Base-by-base conservation (phyloP, 2,329 filamentous ascomycete species). In the Trichoderma sp. region DNA sequence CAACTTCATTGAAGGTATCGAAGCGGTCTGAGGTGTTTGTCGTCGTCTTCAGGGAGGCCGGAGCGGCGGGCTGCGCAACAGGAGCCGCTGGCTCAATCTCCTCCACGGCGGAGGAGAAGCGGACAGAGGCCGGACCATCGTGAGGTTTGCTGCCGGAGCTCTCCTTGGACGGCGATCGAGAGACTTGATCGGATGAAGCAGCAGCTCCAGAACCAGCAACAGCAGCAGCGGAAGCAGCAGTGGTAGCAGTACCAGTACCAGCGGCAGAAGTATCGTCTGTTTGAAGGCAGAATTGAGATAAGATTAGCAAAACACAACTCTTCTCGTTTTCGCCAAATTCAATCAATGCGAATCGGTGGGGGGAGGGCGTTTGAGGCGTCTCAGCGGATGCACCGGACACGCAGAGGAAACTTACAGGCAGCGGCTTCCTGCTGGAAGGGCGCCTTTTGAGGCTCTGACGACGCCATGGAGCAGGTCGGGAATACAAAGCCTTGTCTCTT, bases 61-160 rank as follows among this genome's bases (percentile, higher is more conserved):
- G 73, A 69, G 77, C 76, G 73, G 80, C 77, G 65, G 80, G 78
- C 6, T 89, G 87, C 72, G 88, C 84, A 39, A 73, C 39, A 43
- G 36, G 36, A 43, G 36, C 28, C 26, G 47, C 71, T 15, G 82
- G 81, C 15, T 79, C 77, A 76, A 94, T 93, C 80, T 94, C 91
- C 78, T 94, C 86, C 73, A 91, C 88, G 73, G 88, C 85, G 32
- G 91, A 89, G 69, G 91, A 90, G 80, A 94, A 95, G 72, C 92
- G 91, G 69, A 94, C 92, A 72, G 88, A 84, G 71, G 85, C 84
- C 70, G 79, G 78, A 72, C 81, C 71, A 39, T 73, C 59, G 55
- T 68, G 71, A 62, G 66, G 59, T 58, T 74, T 72, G 77, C 75
- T 74, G 74, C 71, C 64, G 11, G 73, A 68, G 71, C 43, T 68